Percentiles rank a stretch among this genome's conserved stretches.
phyloP scores from a whole-genome alignment of 768 basidiomycete species.

The Suillus cothurnatus region DNA sequence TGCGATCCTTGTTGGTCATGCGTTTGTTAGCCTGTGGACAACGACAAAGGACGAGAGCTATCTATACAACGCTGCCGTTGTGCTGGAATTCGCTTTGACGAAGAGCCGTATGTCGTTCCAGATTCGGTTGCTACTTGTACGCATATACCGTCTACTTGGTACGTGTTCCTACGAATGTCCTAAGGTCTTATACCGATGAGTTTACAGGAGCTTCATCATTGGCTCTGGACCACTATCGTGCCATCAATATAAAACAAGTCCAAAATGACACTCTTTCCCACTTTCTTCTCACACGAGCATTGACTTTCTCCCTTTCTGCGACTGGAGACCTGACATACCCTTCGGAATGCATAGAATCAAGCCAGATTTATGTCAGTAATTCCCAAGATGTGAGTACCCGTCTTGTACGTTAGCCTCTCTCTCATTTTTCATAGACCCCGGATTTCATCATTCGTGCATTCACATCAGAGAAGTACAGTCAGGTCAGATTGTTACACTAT shows the following conservation, averaged over 20 bases:
- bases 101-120: slow-evolving; percentile 82
- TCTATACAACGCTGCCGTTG: slow-evolving; percentile 61
- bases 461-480: slow-evolving; percentile 79
- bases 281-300: slow-evolving; percentile 73
- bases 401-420: slow-evolving; percentile 8
- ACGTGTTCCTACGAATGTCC: slow-evolving; percentile 16
- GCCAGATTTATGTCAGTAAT: slow-evolving; percentile 79
- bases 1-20: slow-evolving; percentile 70
- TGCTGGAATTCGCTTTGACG: slow-evolving; percentile 72
- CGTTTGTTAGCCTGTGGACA: slow-evolving; percentile 65
- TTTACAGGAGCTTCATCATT: slow-evolving; percentile 66
- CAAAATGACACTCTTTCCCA: slow-evolving; percentile 91
- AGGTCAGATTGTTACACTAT: slow-evolving; percentile 42
- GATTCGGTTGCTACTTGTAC: slow-evolving; percentile 72
- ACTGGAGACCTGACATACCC: slow-evolving; percentile 75
- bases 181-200: background rate
- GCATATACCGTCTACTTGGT: slow-evolving; percentile 85
- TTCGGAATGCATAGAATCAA: slow-evolving; percentile 76
- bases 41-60: slow-evolving; percentile 54
- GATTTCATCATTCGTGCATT: slow-evolving; percentile 84
- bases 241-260: slow-evolving; percentile 79
- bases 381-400: slow-evolving; percentile 66
- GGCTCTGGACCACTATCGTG: slow-evolving; percentile 78
- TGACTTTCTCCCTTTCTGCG: slow-evolving; percentile 77
- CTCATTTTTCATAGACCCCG: slow-evolving; percentile 52